Evolutionary conservation across 2,329 filamentous ascomycete genomes (phyloP).

Genomic region (Penicillium sp.): DNA sequence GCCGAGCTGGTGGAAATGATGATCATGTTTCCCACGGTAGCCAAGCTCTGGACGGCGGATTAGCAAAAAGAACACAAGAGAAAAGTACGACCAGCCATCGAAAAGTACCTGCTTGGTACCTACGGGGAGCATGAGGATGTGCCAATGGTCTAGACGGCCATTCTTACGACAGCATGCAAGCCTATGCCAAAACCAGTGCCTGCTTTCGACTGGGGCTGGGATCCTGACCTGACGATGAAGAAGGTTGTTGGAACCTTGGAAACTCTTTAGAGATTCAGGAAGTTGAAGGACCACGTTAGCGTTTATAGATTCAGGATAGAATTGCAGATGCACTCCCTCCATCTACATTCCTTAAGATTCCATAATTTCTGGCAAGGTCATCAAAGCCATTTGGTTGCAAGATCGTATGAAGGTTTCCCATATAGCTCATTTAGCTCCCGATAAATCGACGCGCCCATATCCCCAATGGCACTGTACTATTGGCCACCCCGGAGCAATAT

Average conservation of each 20-base stretch:
- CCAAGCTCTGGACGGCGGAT: conserved; percentile 26
- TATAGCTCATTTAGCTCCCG: conserved; percentile 20
- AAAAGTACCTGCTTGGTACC: conserved; percentile 21
- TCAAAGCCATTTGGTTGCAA: conserved; percentile 24
- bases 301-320: no score
- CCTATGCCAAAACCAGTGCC: conserved; percentile 1
- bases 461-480: conserved; percentile 22
- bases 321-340: no score
- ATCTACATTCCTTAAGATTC: not conserved
- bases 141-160: conserved; percentile 23
- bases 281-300: no score
- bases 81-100: conserved; percentile 19
- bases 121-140: conserved; percentile 23
- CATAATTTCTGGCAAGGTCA: conserved; percentile 14
- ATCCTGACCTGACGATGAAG: no score
- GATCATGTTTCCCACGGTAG: conserved; percentile 19
- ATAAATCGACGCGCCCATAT: conserved; percentile 25
- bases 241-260: no score
- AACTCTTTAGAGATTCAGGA: no score
- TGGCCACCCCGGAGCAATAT: conserved; percentile 22
- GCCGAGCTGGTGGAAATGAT: conserved; percentile 21
- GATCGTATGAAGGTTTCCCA: conserved; percentile 24
- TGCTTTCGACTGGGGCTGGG: no score
- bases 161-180: conserved; percentile 30
- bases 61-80: conserved; percentile 22